Conservation (phyloP, 2,329 filamentous ascomycete species). For the Colletotrichum lentis region DNA sequence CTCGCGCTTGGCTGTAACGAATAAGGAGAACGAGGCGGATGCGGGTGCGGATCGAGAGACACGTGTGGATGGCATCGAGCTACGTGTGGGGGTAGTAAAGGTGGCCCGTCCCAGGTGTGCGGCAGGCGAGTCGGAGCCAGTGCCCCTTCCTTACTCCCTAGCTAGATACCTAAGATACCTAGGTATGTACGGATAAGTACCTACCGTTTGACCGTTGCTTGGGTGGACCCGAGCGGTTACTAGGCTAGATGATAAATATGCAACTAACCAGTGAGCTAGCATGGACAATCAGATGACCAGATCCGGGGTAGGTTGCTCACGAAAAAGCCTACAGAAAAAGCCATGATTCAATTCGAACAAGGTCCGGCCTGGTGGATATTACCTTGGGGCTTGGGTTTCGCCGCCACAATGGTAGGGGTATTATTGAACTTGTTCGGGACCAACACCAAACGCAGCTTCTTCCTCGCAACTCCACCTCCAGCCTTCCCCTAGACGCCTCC, state of each 20-base stretch:
- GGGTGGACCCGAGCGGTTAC: constrained; percentile 2
- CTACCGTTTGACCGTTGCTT: neutral
- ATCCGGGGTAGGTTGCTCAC: no score
- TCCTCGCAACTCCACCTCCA: neutral
- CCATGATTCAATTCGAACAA: neutral
- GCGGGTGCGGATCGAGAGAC: constrained; percentile 7
- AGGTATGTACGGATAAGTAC: neutral
- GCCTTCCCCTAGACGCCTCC: neutral
- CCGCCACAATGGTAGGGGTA: neutral
- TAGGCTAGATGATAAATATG: neutral
- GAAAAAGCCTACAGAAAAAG: neutral
- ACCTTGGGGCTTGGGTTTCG: neutral
- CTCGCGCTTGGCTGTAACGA: constrained; percentile 12
- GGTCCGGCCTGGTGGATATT: neutral
- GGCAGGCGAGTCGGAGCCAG: neutral
- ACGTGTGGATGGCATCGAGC: constrained; percentile 9
- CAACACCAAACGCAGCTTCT: neutral
- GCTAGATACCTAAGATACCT: neutral
- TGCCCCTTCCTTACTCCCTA: neutral
- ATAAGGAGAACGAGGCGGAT: neutral
- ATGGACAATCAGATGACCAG: neutral
- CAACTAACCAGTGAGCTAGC: neutral
- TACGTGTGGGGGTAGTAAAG: neutral
- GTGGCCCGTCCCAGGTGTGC: neutral
- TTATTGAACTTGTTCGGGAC: constrained; percentile 4